Percentiles rank a stretch among this genome's conserved stretches.
These are phyloP conservation scores for Lachancea sp. DNA, from an alignment of 805 yeast species.

Conservation along the genomic window DNA sequence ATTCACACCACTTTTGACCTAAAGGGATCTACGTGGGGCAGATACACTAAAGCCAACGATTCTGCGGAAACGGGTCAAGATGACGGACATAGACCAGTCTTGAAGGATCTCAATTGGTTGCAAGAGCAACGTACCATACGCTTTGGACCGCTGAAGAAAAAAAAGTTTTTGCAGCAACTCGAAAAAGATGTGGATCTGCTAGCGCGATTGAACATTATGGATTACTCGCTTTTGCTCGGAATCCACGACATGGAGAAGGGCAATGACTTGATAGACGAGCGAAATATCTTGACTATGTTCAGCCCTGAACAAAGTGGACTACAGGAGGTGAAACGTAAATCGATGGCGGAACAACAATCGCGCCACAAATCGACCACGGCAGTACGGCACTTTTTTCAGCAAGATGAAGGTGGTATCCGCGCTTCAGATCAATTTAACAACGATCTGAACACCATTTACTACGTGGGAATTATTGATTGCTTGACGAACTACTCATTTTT, in stretches of 20 bases:
- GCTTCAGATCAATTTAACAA: constrained; percentile 50
- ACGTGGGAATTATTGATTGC: constrained; percentile 91
- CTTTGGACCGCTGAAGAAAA: constrained; percentile 66
- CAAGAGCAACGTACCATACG: constrained; percentile 56
- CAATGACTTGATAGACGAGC: constrained; percentile 33
- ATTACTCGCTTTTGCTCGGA: constrained; percentile 85
- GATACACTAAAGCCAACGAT: constrained; percentile 41
- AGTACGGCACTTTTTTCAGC: constrained; percentile 47
- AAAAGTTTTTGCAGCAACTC: constrained; percentile 60
- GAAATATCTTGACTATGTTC: constrained; percentile 14
- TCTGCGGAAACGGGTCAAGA: constrained; percentile 16
- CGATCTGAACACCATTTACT: constrained; percentile 66
- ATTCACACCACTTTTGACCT: constrained; percentile 82
- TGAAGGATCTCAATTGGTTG: constrained; percentile 87
- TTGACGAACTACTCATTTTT: constrained; percentile 70
- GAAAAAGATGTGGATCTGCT: constrained; percentile 68
- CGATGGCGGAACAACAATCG: constrained; percentile 32
- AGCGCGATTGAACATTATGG: constrained; percentile 82
- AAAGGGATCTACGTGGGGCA: constrained; percentile 88
- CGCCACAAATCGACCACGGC: constrained; percentile 11
- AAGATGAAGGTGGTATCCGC: constrained; percentile 78
- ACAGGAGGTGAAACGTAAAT: constrained; percentile 13
- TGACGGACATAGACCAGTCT: constrained; percentile 39
- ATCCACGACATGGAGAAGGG: constrained; percentile 69
- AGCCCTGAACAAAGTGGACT: constrained; percentile 25